Evolutionary conservation across 768 basidiomycete genomes (phyloP), one percentile per base, ranked within the genome.

Genomic region (Mycena vulgaris): DNA sequence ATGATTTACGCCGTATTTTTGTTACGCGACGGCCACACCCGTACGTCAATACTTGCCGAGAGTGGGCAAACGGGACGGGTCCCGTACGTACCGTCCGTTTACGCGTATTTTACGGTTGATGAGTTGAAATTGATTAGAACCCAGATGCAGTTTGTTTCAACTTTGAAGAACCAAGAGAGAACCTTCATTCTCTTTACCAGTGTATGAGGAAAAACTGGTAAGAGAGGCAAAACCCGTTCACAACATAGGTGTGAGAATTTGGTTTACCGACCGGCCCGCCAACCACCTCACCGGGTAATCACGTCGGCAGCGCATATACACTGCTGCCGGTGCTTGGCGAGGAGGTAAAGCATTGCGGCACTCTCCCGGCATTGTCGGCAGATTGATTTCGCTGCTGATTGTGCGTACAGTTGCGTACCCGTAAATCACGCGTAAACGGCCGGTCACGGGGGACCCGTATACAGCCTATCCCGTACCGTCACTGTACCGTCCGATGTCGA

Each of bases 361-460:
- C 40, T 21, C n/a, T 8, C 40, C 40, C 40, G 40, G 40, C 40
- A 42, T 48, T 4, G n/a, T 48, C 23, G 47, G 47, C 47, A n/a
- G 47, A 23, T n/a, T 48, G n/a, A 48, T n/a, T n/a, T n/a, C n/a
- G n/a, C n/a, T n/a, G n/a, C n/a, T n/a, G n/a, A n/a, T n/a, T n/a
- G n/a, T n/a, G 47, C 23, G 47, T 48, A n/a, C 47, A 48, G 47
- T 48, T 48, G 47, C 47, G 23, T 48, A 48, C 47, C 47, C 47
- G 23, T 42, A 42, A 17, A 42, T 42, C 21, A 42, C 40, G 40
- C 40, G 40, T 42, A 42, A n/a, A n/a, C n/a, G n/a, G n/a, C n/a
- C n/a, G n/a, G n/a, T n/a, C n/a, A n/a, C n/a, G n/a, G n/a, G n/a
- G n/a, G n/a, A n/a, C n/a, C n/a, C n/a, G n/a, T n/a, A n/a, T n/a